These are phyloP conservation scores for Lyophyllum semitale DNA, from an alignment of 768 basidiomycete genomes.

Conservation along the genomic window DNA sequence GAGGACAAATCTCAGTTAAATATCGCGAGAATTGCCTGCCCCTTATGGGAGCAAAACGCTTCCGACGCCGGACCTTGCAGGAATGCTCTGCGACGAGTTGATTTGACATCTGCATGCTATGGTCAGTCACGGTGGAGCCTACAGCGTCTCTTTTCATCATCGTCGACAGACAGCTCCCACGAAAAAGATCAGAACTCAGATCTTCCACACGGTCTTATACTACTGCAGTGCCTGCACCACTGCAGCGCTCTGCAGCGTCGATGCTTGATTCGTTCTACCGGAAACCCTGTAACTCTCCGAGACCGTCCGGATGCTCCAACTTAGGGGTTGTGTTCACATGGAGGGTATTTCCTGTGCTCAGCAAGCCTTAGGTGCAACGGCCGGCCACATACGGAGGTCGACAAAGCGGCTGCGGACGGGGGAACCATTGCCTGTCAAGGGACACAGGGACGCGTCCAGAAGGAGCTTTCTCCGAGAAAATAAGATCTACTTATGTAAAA, in stretches of 20 bases:
- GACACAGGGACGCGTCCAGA: constrained; percentile 31
- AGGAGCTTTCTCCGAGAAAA: constrained; percentile 31
- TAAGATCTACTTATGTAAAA: constrained; percentile 37
- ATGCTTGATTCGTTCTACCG: constrained; percentile 22
- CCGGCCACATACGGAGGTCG: constrained; percentile 12
- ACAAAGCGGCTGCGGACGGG: constrained; percentile 31
- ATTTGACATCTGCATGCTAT: not conserved
- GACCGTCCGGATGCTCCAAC: constrained; percentile 4
- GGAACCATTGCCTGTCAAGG: constrained; percentile 18
- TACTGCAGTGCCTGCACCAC: not conserved
- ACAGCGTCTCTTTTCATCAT: constrained; percentile 2
- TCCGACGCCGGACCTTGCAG: constrained; percentile 12
- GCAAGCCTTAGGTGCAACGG: too few species aligned
- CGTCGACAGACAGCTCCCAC: constrained; percentile 3
- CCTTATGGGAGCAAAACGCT: constrained; percentile 9
- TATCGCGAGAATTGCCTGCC: constrained; percentile 4
- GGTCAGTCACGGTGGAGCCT: constrained; percentile 10
- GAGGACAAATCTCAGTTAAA: constrained; percentile 27
- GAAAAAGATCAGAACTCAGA: constrained; percentile 8
- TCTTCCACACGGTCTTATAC: constrained; percentile 5
- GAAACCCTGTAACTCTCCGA: constrained; percentile 6
- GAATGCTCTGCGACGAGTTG: not conserved
- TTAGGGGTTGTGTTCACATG: constrained; percentile 14
- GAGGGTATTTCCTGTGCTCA: too few species aligned
- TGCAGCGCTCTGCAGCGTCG: not conserved